Percentiles rank a stretch among this genome's conserved stretches.
phyloP scores from a whole-genome alignment of 257 asterid species.

The Apocynum venetum region DNA sequence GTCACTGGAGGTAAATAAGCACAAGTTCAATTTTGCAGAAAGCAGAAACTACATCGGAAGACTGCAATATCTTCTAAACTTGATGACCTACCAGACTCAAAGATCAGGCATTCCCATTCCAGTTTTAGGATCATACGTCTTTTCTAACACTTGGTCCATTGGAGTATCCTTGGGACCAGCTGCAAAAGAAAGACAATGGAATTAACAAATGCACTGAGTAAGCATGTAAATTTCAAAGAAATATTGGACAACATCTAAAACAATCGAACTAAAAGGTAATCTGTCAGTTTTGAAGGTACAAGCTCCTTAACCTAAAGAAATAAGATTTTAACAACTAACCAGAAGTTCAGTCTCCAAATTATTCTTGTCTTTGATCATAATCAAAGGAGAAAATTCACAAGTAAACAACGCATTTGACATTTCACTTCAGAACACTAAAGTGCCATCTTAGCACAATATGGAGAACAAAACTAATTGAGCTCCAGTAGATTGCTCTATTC shows the following conservation, averaged over 20 bases:
- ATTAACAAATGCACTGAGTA: neutral
- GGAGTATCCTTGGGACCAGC: slow-evolving; percentile 96
- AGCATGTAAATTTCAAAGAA: neutral
- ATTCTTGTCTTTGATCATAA: neutral
- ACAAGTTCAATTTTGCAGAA: neutral
- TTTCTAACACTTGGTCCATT: slow-evolving; percentile 67
- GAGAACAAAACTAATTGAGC: neutral
- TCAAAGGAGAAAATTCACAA: neutral
- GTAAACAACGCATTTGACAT: neutral
- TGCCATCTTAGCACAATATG: neutral
- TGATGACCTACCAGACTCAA: slow-evolving; percentile 17
- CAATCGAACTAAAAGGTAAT: neutral
- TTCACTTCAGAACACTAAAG: neutral
- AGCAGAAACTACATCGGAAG: neutral
- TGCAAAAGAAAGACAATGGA: slow-evolving; percentile 30
- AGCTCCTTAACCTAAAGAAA: neutral
- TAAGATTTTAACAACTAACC: neutral
- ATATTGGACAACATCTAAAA: neutral
- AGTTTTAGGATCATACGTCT: slow-evolving; percentile 75
- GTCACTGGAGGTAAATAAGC: neutral
- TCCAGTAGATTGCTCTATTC: neutral
- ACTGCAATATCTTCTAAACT: neutral
- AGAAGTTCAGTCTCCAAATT: neutral
- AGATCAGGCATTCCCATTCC: slow-evolving; percentile 94
- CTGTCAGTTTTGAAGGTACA: neutral